A percentile compares a stretch with the other conserved stretches of the same genome.
phyloP scores from a whole-genome alignment of 768 basidiomycete species.

The Leucocoprinus leucothites region DNA sequence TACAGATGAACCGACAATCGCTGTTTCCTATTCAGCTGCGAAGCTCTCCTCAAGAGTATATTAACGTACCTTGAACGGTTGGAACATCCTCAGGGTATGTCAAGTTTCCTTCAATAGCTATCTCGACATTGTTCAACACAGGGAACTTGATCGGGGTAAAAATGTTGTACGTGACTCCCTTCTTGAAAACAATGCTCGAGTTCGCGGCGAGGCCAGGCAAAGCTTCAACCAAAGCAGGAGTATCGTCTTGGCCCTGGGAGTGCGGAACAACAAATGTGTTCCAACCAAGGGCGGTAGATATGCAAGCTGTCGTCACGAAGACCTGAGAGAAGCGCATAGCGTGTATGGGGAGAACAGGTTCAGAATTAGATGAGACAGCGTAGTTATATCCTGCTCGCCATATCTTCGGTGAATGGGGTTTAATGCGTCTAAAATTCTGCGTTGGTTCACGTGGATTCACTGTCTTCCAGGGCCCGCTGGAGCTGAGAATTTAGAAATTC shows the following conservation, averaged over 20 bases:
- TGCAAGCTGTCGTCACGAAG: not conserved
- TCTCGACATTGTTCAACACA: slow-evolving; percentile 50
- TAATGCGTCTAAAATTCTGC: not conserved
- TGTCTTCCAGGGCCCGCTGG: not conserved
- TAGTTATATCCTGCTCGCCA: not conserved
- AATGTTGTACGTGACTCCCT: slow-evolving; percentile 58
- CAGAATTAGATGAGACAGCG: not conserved
- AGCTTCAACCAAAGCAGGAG: slow-evolving; percentile 42
- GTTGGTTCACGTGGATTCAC: not conserved
- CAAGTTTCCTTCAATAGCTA: slow-evolving; percentile 55
- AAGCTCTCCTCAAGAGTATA: too few relatives aligned
- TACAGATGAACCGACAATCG: slow-evolving; percentile 43
- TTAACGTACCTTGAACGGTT: slow-evolving; percentile 43
- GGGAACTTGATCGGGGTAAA: slow-evolving; percentile 60
- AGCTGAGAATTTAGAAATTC: not conserved
- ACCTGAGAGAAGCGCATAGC: not conserved
- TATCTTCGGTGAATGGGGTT: slow-evolving; percentile 4
- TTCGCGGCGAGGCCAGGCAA: slow-evolving; percentile 37
- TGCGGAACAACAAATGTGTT: slow-evolving; percentile 52
- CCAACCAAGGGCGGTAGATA: slow-evolving; percentile 32
- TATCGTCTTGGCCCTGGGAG: slow-evolving; percentile 44
- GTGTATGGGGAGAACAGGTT: not conserved
- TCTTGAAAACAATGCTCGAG: slow-evolving; percentile 54
- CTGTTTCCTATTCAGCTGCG: slow-evolving; percentile 18
- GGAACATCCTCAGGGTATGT: slow-evolving; percentile 52